A percentile compares a stretch with the other conserved stretches of the same genome.
These are phyloP conservation scores for Chaetomiaceae sp. DNA, from an alignment of 2,329 filamentous ascomycete species.

Conservation along the genomic window DNA sequence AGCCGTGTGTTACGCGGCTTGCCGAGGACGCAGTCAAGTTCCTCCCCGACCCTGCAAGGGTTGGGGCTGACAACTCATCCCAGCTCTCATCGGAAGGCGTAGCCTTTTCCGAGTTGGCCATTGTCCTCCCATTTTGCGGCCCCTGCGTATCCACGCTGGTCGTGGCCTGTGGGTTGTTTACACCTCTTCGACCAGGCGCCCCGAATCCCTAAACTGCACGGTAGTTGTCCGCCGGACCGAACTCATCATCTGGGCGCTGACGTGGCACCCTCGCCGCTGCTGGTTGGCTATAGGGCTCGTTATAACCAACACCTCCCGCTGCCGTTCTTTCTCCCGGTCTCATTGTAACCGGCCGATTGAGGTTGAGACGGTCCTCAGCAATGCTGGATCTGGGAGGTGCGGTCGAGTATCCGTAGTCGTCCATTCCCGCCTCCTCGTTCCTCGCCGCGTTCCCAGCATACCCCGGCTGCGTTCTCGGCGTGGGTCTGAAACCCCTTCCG, in stretches of 20 bases:
- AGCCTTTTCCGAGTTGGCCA: not conserved
- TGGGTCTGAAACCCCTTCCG: not conserved
- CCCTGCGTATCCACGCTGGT: not conserved
- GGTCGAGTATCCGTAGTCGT: not conserved
- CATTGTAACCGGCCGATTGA: conserved; percentile 4
- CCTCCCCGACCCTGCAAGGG: not conserved
- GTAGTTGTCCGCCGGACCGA: not conserved
- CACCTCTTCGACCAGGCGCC: conserved; percentile 14
- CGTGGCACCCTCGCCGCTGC: not conserved
- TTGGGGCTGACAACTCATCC: not conserved
- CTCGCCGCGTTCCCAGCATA: not conserved
- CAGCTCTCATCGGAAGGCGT: not conserved
- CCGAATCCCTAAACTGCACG: conserved; percentile 17
- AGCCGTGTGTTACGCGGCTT: not conserved
- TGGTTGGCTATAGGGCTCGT: not conserved
- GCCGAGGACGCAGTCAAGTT: not conserved
- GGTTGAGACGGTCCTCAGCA: not conserved
- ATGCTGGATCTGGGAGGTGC: not conserved
- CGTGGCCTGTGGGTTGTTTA: not conserved
- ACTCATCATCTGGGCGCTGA: not conserved
- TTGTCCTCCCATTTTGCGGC: not conserved
- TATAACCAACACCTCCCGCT: not conserved
- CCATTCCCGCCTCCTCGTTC: not conserved
- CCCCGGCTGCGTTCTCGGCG: not conserved
- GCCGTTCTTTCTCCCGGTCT: not conserved